phyloP scores from a whole-genome alignment of 2,329 filamentous ascomycete genomes.

The Trematosphaeria pertusa region DNA sequence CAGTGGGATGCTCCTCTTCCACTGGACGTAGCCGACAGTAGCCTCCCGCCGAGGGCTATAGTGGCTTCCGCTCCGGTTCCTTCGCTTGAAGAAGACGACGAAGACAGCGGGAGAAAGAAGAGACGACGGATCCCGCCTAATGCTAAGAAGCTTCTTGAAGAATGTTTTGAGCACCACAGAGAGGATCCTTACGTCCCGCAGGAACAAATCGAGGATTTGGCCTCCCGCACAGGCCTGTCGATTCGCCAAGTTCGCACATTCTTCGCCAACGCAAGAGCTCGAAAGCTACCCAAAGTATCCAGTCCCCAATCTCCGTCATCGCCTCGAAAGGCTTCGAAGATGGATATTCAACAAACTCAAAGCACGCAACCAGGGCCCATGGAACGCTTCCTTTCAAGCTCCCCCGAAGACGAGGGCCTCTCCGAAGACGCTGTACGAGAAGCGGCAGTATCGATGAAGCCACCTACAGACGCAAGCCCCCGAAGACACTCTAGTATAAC shows the following conservation, averaged over 20 bases:
- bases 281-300: conserved; percentile 20
- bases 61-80: background rate
- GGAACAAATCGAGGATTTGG: conserved; percentile 20
- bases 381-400: conserved; percentile 30
- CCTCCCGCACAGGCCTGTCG: conserved; percentile 20
- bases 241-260: conserved; percentile 28
- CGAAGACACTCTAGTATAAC: conserved; percentile 6
- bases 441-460: conserved; percentile 13
- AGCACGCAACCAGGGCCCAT: conserved; percentile 21
- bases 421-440: conserved; percentile 21
- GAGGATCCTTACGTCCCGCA: conserved; percentile 29
- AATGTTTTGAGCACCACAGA: conserved; percentile 24
- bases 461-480: background rate
- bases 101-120: conserved; percentile 11
- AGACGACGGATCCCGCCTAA: conserved; percentile 18
- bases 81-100: background rate
- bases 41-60: background rate
- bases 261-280: conserved; percentile 31
- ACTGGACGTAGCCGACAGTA: background rate
- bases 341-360: background rate
- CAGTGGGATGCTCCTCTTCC: background rate
- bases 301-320: background rate
- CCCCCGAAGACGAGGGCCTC: conserved; percentile 29
- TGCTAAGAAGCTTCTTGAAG: conserved; percentile 23
- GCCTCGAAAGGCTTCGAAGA: background rate